Base-by-base conservation (phyloP, 305 asterid genomes). In the Fraxinus floribunda region DNA sequence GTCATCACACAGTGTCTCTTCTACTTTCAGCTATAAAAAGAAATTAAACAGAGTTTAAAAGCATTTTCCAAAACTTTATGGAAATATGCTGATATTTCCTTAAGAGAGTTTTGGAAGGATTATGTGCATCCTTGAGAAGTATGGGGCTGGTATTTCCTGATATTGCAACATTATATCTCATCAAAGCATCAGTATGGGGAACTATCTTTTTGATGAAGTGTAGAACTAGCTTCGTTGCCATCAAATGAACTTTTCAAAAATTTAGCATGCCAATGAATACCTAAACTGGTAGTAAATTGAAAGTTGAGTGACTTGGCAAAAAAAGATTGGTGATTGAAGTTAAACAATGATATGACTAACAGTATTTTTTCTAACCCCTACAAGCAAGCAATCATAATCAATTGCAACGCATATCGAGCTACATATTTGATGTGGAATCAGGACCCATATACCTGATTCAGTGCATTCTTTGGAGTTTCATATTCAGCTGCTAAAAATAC, bases 401-500 rank as follows among this genome's bases (percentile, higher is more conserved):
- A 24, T 64, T 64, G 73, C 73, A 64, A 24, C 2, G 29, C 73
- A n/a, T 55, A 55, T 55, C 66, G 18, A 55, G 20, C 10, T 15
- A n/a, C 64, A 55, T n/a, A 55, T n/a, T 55, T 55, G 7, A n/a
- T 55, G 24, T n/a, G 10, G 66, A 55, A 55, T n/a, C 26, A 55
- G 9, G 66, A 55, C 3, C n/a, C 15, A 62, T 24, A 13, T 80
- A 93, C 99, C 99, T 94, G 99, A 89, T 95, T 95, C 18, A 95
- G 87, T 4, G 90, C 82, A 75, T 95, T 94, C 88, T 94, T 92
- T 8, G 95, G 91, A 82, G 99, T 95, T 89, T 81, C 92, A 81
- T 95, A 95, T 85, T 95, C 99, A 13, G 99, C 98, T 13, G 99
- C 97, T 87, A 95, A 86, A 86, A 95, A 95, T 76, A 93, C 99